Conservation (phyloP, 2,329 filamentous ascomycete genomes). For the Hypoxylon sp. region DNA sequence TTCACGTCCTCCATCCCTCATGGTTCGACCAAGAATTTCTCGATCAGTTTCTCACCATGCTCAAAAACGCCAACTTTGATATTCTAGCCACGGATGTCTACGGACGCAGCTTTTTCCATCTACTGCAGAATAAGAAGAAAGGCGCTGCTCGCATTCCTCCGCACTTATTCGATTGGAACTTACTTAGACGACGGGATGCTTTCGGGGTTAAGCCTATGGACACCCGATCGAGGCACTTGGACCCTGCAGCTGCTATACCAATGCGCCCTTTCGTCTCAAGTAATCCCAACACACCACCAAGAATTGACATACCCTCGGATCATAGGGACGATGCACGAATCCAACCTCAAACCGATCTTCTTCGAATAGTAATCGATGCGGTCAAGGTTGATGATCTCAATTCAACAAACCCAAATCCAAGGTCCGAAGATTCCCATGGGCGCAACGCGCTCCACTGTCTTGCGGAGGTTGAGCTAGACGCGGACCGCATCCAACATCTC, state of each 20-base stretch:
- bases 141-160: slow-evolving; percentile 36
- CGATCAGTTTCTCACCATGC: slow-evolving; percentile 33
- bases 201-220: slow-evolving; percentile 50
- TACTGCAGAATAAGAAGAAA: slow-evolving; percentile 44
- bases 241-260: slow-evolving; percentile 11
- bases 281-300: too few species aligned
- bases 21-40: slow-evolving; percentile 42
- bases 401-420: slow-evolving; percentile 41
- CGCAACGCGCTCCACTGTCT: slow-evolving; percentile 67
- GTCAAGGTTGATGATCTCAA: slow-evolving; percentile 31
- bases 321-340: slow-evolving; percentile 37
- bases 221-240: slow-evolving; percentile 9
- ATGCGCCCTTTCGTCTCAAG: slow-evolving; percentile 13
- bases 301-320: slow-evolving; percentile 38
- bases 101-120: slow-evolving; percentile 44
- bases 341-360: slow-evolving; percentile 46
- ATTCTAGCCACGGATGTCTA: slow-evolving; percentile 45
- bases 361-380: slow-evolving; percentile 50
- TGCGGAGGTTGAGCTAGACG: slow-evolving; percentile 60
- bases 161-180: slow-evolving; percentile 42
- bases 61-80: slow-evolving; percentile 37
- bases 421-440: slow-evolving; percentile 54
- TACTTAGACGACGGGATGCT: slow-evolving; percentile 57
- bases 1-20: slow-evolving; percentile 45
- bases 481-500: slow-evolving; percentile 38